phyloP scores from a whole-genome alignment of 129 eudicot species.

The Centaurea solstitialis region DNA sequence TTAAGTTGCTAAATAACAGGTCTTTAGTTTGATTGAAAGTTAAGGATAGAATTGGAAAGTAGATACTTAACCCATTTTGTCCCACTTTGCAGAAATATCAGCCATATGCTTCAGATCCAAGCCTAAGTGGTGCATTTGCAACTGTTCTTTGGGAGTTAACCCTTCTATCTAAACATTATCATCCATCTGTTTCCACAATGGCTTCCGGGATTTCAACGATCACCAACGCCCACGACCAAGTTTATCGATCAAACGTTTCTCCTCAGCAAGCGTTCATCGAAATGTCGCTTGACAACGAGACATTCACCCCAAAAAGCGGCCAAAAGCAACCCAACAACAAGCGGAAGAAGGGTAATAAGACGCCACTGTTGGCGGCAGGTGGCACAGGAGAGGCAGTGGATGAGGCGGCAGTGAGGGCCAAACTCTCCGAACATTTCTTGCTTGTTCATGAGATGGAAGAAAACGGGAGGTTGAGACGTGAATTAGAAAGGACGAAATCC shows the following conservation, averaged over 20 bases:
- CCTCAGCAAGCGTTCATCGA: conserved; percentile 80
- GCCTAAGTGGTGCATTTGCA: conserved; percentile 78
- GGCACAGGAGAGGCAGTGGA: conserved; percentile 39
- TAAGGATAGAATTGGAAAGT: too few species aligned
- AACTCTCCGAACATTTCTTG: conserved; percentile 64
- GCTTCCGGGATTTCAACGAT: conserved; percentile 54
- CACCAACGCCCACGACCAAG: conserved; percentile 34
- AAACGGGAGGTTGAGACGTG: conserved; percentile 62
- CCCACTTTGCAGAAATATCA: conserved; percentile 58
- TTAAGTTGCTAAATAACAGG: too few species aligned
- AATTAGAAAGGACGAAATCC: conserved; percentile 44
- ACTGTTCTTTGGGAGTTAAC: conserved; percentile 83
- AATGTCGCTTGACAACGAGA: conserved; percentile 57
- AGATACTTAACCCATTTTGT: not conserved
- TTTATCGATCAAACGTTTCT: conserved; percentile 46
- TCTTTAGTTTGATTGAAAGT: too few species aligned
- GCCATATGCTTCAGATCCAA: conserved; percentile 65
- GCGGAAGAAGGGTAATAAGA: conserved; percentile 39
- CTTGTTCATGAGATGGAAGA: conserved; percentile 69
- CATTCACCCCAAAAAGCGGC: conserved; percentile 25
- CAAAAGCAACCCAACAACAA: conserved; percentile 43
- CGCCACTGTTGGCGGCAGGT: conserved; percentile 1
- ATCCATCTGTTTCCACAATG: conserved; percentile 58
- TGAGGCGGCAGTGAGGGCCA: conserved; percentile 50
- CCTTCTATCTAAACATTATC: conserved; percentile 65